These are phyloP conservation scores for Pythium aphanidermatum DNA, from an alignment of 352 stramenopile species.

Conservation along the genomic window DNA sequence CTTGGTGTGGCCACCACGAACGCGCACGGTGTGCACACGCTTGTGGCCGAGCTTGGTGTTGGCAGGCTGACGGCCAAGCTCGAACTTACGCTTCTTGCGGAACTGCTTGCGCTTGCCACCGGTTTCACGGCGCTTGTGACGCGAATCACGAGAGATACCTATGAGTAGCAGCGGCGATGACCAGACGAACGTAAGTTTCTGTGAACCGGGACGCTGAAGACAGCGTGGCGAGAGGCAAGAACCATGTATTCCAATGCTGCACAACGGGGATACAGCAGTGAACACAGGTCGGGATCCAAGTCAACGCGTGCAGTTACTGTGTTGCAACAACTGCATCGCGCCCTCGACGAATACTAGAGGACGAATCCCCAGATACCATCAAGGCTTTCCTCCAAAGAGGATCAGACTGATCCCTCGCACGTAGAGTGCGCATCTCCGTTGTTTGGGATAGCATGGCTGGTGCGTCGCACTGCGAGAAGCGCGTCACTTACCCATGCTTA, in stretches of 20 bases:
- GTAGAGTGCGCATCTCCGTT: constrained; percentile 26
- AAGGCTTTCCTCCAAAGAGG: constrained; percentile 12
- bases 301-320: constrained; percentile 25
- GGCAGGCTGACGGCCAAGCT: constrained; percentile 96
- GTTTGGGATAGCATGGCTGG: constrained; percentile 22
- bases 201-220: background rate
- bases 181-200: constrained; percentile 12
- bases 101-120: constrained; percentile 97
- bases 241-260: constrained; percentile 81
- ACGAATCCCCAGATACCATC: too few relatives aligned
- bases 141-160: constrained; percentile 99
- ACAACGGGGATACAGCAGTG: constrained; percentile 88
- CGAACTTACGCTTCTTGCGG: constrained; percentile 99
- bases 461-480: constrained; percentile 13
- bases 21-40: constrained; percentile 94
- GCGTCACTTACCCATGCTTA: constrained; percentile 81
- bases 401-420: constrained; percentile 21
- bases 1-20: constrained; percentile 97
- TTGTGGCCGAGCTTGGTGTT: constrained; percentile 99
- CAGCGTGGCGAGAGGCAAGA: constrained; percentile 10
- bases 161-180: constrained; percentile 15
- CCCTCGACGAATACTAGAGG: too few relatives aligned
- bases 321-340: too few relatives aligned
- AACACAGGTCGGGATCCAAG: constrained; percentile 40
- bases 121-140: constrained; percentile 99